phyloP scores from a whole-genome alignment of 345 rosid species.

The Hibiscus trionum region DNA sequence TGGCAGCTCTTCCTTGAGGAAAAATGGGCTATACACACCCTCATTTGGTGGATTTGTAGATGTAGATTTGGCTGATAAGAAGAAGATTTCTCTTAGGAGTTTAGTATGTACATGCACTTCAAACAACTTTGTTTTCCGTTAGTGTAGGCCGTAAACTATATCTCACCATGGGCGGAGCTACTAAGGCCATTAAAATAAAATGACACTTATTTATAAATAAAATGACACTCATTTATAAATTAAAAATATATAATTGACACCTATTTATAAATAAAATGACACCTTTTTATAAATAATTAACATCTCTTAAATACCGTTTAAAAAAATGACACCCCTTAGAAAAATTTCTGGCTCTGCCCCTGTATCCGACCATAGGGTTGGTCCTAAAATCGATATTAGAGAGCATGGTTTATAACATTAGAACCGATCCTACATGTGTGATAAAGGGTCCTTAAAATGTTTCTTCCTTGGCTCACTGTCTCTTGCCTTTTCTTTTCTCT shows the following conservation, averaged over 20 bases:
- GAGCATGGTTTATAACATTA: not conserved
- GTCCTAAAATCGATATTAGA: not conserved
- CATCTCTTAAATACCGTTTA: no score
- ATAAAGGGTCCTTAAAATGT: not conserved
- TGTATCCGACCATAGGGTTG: not conserved
- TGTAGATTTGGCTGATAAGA: constrained; percentile 41
- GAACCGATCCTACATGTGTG: not conserved
- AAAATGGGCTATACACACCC: constrained; percentile 42
- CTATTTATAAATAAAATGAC: no score
- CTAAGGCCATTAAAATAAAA: no score
- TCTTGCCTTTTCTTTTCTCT: not conserved
- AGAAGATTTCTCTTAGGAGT: constrained; percentile 53
- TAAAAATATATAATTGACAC: no score
- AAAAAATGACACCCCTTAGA: no score
- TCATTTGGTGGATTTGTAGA: constrained; percentile 76
- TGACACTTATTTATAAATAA: no score
- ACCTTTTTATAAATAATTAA: no score
- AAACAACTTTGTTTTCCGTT: not conserved
- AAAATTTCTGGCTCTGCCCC: no score
- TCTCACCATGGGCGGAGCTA: no score
- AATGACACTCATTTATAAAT: no score
- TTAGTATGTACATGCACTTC: constrained; percentile 39
- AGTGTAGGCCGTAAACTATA: not conserved
- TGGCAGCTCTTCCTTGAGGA: constrained; percentile 44
- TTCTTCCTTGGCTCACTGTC: not conserved